Percentiles rank a stretch among this genome's conserved stretches.
These are phyloP conservation scores for Phyllosticta citrichinensis DNA, from an alignment of 2,329 filamentous ascomycete genomes.

Conservation along the genomic window DNA sequence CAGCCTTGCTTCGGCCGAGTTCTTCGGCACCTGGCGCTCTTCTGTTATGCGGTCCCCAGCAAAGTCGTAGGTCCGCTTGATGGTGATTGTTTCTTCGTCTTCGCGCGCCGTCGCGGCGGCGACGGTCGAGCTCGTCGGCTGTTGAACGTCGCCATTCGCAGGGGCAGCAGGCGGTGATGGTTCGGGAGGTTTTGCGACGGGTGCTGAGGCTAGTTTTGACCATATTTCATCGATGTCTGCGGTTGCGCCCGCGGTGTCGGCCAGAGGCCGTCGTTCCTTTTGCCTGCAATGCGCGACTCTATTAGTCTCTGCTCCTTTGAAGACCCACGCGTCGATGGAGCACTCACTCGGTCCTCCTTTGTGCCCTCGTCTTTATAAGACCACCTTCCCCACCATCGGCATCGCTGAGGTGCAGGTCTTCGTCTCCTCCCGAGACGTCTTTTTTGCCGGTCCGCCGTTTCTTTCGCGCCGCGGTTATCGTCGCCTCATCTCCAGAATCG, in stretches of 20 bases:
- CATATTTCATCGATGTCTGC: conserved; percentile 63
- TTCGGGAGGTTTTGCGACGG: conserved; percentile 20
- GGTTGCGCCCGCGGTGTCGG: conserved; percentile 50
- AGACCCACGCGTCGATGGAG: not conserved
- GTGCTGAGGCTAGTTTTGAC: conserved; percentile 51
- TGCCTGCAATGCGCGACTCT: conserved; percentile 35
- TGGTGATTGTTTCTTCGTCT: conserved; percentile 42
- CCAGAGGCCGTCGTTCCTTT: conserved; percentile 45
- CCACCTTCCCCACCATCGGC: conserved; percentile 46
- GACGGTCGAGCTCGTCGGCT: conserved; percentile 8
- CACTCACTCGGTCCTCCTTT: conserved; percentile 54
- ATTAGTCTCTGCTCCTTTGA: conserved; percentile 10
- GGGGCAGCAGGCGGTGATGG: conserved; percentile 11
- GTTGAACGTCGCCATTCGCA: conserved; percentile 15
- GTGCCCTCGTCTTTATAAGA: conserved; percentile 62
- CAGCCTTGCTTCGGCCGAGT: conserved; percentile 45
- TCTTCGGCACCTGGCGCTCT: conserved; percentile 55
- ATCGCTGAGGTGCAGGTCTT: conserved; percentile 19
- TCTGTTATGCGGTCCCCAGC: conserved; percentile 63
- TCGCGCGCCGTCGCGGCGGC: conserved; percentile 9
- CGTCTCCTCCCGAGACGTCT: conserved; percentile 16
- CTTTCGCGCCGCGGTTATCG: conserved; percentile 49
- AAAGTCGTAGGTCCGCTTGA: conserved; percentile 65
- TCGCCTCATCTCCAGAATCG: conserved; percentile 59
- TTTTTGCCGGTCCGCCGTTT: conserved; percentile 27